A percentile compares a stretch with the other conserved stretches of the same genome.
Conservation (phyloP, 495 filamentous ascomycete genomes). For the Darksidea phi region DNA sequence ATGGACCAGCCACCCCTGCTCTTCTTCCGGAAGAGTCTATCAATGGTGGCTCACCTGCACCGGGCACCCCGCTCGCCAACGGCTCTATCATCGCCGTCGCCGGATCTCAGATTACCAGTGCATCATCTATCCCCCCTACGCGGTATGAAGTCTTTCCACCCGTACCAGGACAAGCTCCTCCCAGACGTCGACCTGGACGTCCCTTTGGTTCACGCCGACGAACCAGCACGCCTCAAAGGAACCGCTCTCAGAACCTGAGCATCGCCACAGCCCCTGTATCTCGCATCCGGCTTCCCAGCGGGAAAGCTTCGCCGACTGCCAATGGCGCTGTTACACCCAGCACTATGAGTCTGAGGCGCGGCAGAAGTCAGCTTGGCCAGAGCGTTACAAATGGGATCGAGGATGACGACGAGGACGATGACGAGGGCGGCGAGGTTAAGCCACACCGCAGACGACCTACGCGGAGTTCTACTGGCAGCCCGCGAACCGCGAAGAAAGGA, state of each 20-base stretch:
- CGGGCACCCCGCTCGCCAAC: conserved; percentile 33
- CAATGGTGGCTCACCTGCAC: conserved; percentile 24
- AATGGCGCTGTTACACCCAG: conserved; percentile 24
- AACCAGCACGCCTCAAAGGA: conserved; percentile 33
- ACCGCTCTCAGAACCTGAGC: conserved; percentile 17
- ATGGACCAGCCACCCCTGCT: conserved; percentile 14
- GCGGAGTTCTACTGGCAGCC: conserved; percentile 26
- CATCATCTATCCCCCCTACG: conserved; percentile 63
- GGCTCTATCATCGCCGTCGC: conserved; percentile 11
- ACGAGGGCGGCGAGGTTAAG: conserved; percentile 26
- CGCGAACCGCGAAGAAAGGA: conserved; percentile 3
- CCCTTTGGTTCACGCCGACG: conserved; percentile 42
- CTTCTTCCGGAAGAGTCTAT: conserved; percentile 21
- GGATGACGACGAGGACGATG: conserved; percentile 24
- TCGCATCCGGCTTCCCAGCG: conserved; percentile 19
- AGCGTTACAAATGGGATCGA: conserved; percentile 31
- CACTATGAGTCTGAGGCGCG: conserved; percentile 36
- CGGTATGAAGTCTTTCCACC: conserved; percentile 86
- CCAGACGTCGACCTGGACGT: conserved; percentile 51
- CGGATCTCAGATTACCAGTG: conserved; percentile 22
- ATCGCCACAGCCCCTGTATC: conserved; percentile 17
- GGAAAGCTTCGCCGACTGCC: conserved; percentile 23
- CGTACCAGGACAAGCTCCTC: conserved; percentile 54
- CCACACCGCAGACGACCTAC: conserved; percentile 22
- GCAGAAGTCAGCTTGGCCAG: conserved; percentile 44